Evolutionary conservation across 2,329 filamentous ascomycete species (phyloP).

Genomic region (Cladophialophora yegresii): DNA sequence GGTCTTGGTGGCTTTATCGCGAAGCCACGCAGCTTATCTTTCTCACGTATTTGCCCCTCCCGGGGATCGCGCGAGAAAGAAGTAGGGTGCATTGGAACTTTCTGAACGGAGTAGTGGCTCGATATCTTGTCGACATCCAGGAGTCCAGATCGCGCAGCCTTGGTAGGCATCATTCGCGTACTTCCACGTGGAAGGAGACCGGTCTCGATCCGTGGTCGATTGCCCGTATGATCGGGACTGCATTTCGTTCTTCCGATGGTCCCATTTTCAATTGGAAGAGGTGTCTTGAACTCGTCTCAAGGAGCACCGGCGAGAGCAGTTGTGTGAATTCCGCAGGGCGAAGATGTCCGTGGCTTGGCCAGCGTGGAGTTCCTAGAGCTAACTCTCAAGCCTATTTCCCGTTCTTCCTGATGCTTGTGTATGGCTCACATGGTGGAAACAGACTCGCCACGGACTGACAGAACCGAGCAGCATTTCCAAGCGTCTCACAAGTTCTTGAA

Average conservation of each 20-base stretch:
- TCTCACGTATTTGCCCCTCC: slow-evolving; percentile 4
- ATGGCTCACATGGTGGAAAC: background rate
- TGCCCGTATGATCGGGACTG: background rate
- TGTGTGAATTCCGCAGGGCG: background rate
- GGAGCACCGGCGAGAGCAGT: background rate
- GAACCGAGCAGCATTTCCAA: background rate
- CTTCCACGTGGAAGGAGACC: background rate
- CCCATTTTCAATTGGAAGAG: background rate
- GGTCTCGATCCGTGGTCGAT: background rate
- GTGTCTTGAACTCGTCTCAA: background rate
- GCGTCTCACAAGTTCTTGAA: background rate
- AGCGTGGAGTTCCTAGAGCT: background rate
- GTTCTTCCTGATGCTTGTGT: background rate
- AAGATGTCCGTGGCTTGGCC: background rate
- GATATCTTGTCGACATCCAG: background rate
- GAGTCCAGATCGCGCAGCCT: background rate
- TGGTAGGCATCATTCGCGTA: background rate
- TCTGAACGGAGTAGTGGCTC: background rate
- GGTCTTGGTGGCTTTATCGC: background rate
- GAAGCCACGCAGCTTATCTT: slow-evolving; percentile 7
- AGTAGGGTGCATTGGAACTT: background rate
- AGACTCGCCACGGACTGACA: background rate
- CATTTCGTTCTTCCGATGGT: background rate
- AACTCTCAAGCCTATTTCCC: background rate
- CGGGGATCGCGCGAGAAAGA: slow-evolving; percentile 9